phyloP scores from a whole-genome alignment of 163 green algal species.

The Scenedesmus sp. region DNA sequence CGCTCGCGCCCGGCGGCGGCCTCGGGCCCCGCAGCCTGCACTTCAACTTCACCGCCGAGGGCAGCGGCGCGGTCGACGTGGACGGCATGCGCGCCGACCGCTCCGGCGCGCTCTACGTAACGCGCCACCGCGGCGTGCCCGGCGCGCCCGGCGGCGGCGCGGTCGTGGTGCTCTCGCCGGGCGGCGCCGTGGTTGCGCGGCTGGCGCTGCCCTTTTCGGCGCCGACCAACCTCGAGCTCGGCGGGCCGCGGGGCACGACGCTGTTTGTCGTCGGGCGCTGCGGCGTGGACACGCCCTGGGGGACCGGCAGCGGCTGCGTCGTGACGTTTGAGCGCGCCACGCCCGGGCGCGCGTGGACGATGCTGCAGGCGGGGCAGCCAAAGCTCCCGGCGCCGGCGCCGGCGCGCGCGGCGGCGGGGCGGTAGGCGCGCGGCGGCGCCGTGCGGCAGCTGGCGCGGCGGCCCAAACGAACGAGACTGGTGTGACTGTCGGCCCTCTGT shows the following conservation, averaged over 20 bases:
- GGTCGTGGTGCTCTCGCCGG: constrained; percentile 1
- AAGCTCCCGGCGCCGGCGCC: too few relatives aligned
- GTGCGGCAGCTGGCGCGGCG: too few relatives aligned
- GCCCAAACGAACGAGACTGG: too few relatives aligned
- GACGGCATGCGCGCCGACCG: constrained; percentile 23
- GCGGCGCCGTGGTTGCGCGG: neutral
- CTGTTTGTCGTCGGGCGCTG: constrained; percentile 3
- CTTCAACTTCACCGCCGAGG: constrained; percentile 3
- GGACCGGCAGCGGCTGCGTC: neutral
- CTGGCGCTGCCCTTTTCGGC: neutral
- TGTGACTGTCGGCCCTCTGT: too few relatives aligned
- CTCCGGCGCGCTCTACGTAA: constrained; percentile 19
- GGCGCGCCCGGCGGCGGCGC: neutral
- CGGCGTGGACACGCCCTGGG: neutral
- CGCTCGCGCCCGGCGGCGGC: neutral
- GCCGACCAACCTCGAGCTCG: constrained; percentile 17
- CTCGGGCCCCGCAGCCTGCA: neutral
- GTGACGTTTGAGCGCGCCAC: neutral
- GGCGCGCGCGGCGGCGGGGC: too few relatives aligned
- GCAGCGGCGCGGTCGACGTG: neutral
- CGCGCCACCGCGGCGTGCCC: too few relatives aligned
- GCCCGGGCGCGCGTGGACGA: neutral
- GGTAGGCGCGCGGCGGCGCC: too few relatives aligned
- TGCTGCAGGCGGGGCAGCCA: constrained; percentile 18
- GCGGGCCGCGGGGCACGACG: neutral